Conservation (phyloP, 2,329 filamentous ascomycete species). For the Seiridium unicorne region DNA sequence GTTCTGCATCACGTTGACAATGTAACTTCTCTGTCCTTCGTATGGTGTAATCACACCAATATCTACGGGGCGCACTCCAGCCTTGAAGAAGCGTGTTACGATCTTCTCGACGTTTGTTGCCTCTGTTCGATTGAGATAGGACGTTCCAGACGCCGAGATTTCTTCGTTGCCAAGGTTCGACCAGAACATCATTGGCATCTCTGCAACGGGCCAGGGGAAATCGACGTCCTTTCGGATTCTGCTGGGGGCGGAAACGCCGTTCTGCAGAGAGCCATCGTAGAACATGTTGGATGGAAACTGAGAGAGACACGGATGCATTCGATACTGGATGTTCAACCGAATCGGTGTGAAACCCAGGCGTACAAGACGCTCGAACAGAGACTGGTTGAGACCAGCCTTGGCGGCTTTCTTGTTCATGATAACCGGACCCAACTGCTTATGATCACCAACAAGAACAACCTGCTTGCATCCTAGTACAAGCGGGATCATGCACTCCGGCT, state of each 20-base stretch:
- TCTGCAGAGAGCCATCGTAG: slow-evolving; percentile 95
- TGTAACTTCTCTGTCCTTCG: slow-evolving; percentile 96
- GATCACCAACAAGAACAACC: slow-evolving; percentile 96
- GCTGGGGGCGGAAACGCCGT: slow-evolving; percentile 88
- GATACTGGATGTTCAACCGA: slow-evolving; percentile 93
- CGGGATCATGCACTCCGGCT: slow-evolving; percentile 98
- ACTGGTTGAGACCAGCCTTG: slow-evolving; percentile 95
- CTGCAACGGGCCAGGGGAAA: slow-evolving; percentile 93
- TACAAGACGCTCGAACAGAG: slow-evolving; percentile 94
- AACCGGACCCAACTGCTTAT: slow-evolving; percentile 95
- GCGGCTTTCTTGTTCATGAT: slow-evolving; percentile 99
- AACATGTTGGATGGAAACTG: slow-evolving; percentile 99
- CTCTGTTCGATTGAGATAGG: slow-evolving; percentile 96
- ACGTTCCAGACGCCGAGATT: slow-evolving; percentile 95
- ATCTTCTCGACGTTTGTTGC: slow-evolving; percentile 98
- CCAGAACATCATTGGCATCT: slow-evolving; percentile 99
- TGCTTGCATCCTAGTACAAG: slow-evolving; percentile 97
- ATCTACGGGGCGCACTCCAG: slow-evolving; percentile 86
- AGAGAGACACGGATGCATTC: slow-evolving; percentile 97
- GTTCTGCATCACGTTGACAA: slow-evolving; percentile 99
- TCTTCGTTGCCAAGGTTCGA: slow-evolving; percentile 97
- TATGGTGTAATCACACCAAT: slow-evolving; percentile 99
- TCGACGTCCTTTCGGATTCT: slow-evolving; percentile 90
- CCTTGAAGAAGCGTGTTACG: slow-evolving; percentile 97
- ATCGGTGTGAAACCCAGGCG: slow-evolving; percentile 89